Evolutionary conservation across 768 basidiomycete species (phyloP).

Genomic region (Phlebiopsis flavidoalba): DNA sequence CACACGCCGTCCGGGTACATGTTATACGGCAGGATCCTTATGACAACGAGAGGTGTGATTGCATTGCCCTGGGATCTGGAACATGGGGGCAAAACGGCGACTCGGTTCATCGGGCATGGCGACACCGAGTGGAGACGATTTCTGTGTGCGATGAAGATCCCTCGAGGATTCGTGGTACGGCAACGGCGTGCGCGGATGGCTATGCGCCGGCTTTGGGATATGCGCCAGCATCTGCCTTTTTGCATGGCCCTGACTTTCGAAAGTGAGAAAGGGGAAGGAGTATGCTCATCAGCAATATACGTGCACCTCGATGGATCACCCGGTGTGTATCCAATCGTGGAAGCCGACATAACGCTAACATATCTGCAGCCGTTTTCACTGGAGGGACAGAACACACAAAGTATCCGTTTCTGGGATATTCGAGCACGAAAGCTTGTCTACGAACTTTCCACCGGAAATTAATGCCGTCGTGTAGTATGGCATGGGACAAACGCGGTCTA

Average conservation of each 20-base stretch:
- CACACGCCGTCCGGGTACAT: slow-evolving; percentile 15
- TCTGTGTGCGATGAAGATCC: slow-evolving; percentile 30
- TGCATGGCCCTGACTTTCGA: slow-evolving; percentile 29
- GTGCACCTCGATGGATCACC: not conserved
- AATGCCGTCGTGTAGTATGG: slow-evolving; percentile 31
- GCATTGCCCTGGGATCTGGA: slow-evolving; percentile 28
- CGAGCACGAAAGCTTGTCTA: slow-evolving; percentile 31
- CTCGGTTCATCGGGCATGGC: slow-evolving; percentile 34
- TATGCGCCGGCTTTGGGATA: slow-evolving; percentile 34
- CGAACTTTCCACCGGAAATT: slow-evolving; percentile 40
- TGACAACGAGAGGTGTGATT: slow-evolving; percentile 5
- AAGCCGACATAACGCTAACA: not conserved
- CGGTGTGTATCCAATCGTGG: not conserved
- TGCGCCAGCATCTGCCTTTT: slow-evolving; percentile 31
- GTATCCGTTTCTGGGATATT: slow-evolving; percentile 38
- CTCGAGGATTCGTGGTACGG: slow-evolving; percentile 32
- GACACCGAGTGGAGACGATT: slow-evolving; percentile 26
- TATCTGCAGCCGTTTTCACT: slow-evolving; percentile 21
- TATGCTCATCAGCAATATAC: not conserved
- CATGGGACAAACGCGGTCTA: slow-evolving; percentile 24
- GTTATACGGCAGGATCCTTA: slow-evolving; percentile 20
- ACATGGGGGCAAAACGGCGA: slow-evolving; percentile 24
- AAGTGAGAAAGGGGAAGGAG: slow-evolving; percentile 13
- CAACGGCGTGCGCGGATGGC: slow-evolving; percentile 32
- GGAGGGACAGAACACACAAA: slow-evolving; percentile 23